Conservation (phyloP, 2,329 filamentous ascomycete genomes). For the Ceratocystis albifundus region DNA sequence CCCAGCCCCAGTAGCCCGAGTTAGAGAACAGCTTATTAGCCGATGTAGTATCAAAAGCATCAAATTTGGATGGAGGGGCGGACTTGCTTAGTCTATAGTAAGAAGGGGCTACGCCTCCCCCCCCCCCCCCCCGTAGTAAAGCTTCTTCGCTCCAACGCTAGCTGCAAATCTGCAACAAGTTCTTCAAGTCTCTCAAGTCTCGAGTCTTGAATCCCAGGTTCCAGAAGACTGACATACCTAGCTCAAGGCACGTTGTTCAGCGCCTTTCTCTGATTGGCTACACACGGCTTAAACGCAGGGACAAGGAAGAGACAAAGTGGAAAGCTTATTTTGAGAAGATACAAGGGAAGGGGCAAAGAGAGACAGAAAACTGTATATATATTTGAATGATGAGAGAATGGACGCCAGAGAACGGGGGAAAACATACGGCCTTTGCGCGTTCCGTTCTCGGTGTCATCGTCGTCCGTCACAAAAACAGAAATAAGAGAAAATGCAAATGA, state of each 20-base stretch:
- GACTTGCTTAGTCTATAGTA: no score
- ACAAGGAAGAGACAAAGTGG: background rate
- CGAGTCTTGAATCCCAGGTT: background rate
- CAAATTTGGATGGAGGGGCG: no score
- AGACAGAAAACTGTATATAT: background rate
- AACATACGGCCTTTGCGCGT: background rate
- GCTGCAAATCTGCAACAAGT: background rate
- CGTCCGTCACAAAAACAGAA: no score
- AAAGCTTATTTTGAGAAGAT: conserved; percentile 1
- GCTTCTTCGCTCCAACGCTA: no score
- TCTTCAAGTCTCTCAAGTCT: background rate
- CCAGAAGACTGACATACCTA: background rate
- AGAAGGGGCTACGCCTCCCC: no score
- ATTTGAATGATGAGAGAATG: background rate
- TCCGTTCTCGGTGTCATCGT: no score
- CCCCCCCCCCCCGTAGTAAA: no score
- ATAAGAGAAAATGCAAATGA: no score
- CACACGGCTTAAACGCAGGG: background rate
- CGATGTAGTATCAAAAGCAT: background rate
- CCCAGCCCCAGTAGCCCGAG: background rate
- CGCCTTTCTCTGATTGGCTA: conserved; percentile 19
- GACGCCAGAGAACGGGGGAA: background rate
- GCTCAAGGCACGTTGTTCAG: conserved; percentile 19
- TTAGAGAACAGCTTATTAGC: background rate
- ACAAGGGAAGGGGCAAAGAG: background rate